Base-by-base conservation (phyloP, 2,329 filamentous ascomycete species). In the Xylaria sp. region DNA sequence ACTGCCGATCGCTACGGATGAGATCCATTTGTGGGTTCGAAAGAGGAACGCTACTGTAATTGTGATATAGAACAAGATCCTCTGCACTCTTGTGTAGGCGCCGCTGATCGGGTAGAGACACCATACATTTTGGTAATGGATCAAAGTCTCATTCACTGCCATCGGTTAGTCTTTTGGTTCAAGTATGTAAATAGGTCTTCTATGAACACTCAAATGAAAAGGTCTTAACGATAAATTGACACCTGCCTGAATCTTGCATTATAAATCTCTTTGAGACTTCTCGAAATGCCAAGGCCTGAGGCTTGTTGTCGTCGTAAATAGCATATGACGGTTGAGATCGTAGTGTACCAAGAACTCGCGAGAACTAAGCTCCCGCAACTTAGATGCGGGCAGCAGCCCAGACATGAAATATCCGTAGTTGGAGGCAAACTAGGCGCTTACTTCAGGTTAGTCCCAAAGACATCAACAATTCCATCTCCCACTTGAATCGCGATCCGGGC, bases 21-120 rank as follows among this genome's bases (percentile, higher is more conserved):
- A 59, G 10, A 48, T n/a, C 56, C 56, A 58, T 23, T 18, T 28
- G 20, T 46, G 56, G 7, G 41, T 28, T 46, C 56, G 56, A 10
- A 58, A 58, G 9, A 25, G 3, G 39, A 58, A 58, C 13, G 56
- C 56, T 25, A 48, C 23, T 6, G 23, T 9, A 6, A 59, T 33
- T 15, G 20, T 48, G 23, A 48, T 12, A 23, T 59, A 59, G 12
- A 48, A 59, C 13, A 48, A 46, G 23, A 48, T 20, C 23, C 56
- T 39, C 23, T 59, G 56, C 23, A 46, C 23, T 3, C 23, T 39
- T 18, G 56, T 58, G 15, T 58, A 58, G 4, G 39, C 33, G 13
- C 56, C 56, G 56, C 39, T 59, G 20, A 48, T 9, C 39, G 56
- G 56, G 41, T 59, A 59, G 7, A 48, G 18, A 20, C 56, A 59